Base-by-base conservation (phyloP, 169 alveolate species). In the Plasmodium gallinaceum region DNA sequence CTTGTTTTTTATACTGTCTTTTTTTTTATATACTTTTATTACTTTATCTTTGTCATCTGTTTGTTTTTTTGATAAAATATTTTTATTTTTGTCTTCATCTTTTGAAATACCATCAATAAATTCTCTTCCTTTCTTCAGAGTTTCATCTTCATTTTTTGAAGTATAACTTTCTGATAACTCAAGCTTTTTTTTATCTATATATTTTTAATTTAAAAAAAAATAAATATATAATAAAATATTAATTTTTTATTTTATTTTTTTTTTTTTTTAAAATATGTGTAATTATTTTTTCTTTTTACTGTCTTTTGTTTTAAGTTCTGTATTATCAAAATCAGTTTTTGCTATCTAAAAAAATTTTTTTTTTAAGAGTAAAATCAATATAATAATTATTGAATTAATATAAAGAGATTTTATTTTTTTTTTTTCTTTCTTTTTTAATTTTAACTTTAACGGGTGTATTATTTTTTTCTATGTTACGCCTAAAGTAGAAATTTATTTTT, bases 401-500 rank as follows among this genome's bases (percentile, higher is more conserved):
- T n/a, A 20, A 48, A 10, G 5, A 32, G 4, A 6, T 18, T 74
- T 52, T n/a, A n/a, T n/a, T 45, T 37, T 64, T 46, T 43, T 32
- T 16, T 43, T 24, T 76, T 62, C n/a, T 64, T n/a, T 45, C 45
- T 48, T 26, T 64, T n/a, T 37, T 12, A 2, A 20, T 20, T 46
- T 24, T 76, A 14, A 76, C 89, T 43, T 76, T 76, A 1, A 66
- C 32, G 6, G 76, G 89, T 22, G 89, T 43, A 46, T 45, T 51
- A 12, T 43, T 20, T 76, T 76, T 76, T 46, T 76, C 89, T 52
- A 76, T 64, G 45, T 24, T 43, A 62, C 70, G 89, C 89, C 89
- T 76, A 51, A 51, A 52, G 26, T 39, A 42, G 48, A 64, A 61
- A 12, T 14, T 18, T 32, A 52, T 16, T 10, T 5, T 5, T 16